phyloP scores from a whole-genome alignment of 2,329 filamentous ascomycete species.

The Alternaria gansuensis region DNA sequence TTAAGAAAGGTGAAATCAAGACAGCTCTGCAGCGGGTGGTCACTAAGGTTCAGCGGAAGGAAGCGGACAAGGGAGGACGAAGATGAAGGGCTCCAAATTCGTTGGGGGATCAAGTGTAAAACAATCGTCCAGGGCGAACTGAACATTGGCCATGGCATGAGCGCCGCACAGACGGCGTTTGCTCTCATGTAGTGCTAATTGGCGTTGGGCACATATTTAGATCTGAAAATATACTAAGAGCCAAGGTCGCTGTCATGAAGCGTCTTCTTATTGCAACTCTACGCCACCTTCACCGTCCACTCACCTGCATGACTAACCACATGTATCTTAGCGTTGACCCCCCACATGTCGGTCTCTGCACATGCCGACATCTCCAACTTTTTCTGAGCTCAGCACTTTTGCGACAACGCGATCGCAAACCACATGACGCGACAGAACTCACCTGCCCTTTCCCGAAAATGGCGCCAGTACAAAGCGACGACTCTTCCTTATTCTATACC shows the following conservation, averaged over 20 bases:
- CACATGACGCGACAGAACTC: constrained; percentile 9
- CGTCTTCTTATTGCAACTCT: not conserved
- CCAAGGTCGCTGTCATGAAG: not conserved
- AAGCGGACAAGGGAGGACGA: constrained; percentile 44
- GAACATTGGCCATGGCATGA: not conserved
- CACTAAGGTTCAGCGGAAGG: constrained; percentile 65
- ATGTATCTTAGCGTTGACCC: constrained; percentile 19
- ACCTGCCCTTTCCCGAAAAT: constrained; percentile 26
- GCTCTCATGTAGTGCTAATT: not conserved
- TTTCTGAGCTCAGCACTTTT: constrained; percentile 32
- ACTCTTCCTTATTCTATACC: constrained; percentile 68
- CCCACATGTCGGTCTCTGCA: constrained; percentile 22
- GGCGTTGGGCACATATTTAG: constrained; percentile 6
- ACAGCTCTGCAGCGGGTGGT: constrained; percentile 65
- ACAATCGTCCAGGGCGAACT: not conserved
- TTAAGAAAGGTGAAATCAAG: constrained; percentile 86
- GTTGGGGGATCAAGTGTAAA: not conserved
- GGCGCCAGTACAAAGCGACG: constrained; percentile 35
- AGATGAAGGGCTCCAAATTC: constrained; percentile 1
- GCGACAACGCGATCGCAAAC: constrained; percentile 31
- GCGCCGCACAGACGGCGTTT: not conserved
- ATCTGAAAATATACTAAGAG: not conserved
- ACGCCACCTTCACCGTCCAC: not conserved
- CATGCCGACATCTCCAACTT: constrained; percentile 43
- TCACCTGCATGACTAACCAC: constrained; percentile 8